Conservation (phyloP, 2,329 filamentous ascomycete species). For the Myotisia sp. region DNA sequence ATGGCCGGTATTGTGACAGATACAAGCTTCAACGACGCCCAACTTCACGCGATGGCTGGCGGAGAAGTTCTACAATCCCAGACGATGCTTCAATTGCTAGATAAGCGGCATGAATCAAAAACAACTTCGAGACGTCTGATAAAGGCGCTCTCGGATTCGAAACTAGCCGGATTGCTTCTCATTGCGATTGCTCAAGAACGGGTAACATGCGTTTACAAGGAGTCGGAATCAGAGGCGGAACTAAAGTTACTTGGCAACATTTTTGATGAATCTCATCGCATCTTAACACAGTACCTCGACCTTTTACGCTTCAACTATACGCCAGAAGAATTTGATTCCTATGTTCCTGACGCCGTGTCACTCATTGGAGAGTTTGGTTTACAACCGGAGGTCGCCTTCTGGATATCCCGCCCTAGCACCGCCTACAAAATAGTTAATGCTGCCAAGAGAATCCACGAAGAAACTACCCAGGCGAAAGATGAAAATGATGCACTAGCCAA, state of each 20-base stretch:
- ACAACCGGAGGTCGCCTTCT: constrained; percentile 67
- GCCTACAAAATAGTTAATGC: constrained; percentile 44
- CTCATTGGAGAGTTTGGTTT: constrained; percentile 68
- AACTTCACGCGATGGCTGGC: constrained; percentile 77
- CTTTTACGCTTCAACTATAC: constrained; percentile 68
- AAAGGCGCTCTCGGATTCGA: constrained; percentile 60
- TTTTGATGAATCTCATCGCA: constrained; percentile 76
- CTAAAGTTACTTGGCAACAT: constrained; percentile 81
- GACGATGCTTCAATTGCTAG: constrained; percentile 64
- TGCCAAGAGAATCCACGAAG: constrained; percentile 22
- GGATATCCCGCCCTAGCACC: constrained; percentile 64
- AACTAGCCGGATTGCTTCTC: constrained; percentile 68
- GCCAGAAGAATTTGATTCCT: constrained; percentile 58
- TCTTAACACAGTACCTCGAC: constrained; percentile 78
- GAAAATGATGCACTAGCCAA: constrained; percentile 15
- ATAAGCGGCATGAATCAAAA: constrained; percentile 63
- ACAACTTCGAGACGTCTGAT: constrained; percentile 67
- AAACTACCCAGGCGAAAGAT: constrained; percentile 18
- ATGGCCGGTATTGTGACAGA: constrained; percentile 91
- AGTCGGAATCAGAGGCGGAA: constrained; percentile 52
- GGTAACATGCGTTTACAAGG: constrained; percentile 67
- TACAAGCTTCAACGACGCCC: constrained; percentile 73
- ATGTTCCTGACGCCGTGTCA: constrained; percentile 59
- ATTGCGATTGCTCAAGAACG: constrained; percentile 82
- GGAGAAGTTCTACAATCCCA: constrained; percentile 66